phyloP scores from a whole-genome alignment of 495 filamentous ascomycete genomes.

The Penicillium mononematosum region DNA sequence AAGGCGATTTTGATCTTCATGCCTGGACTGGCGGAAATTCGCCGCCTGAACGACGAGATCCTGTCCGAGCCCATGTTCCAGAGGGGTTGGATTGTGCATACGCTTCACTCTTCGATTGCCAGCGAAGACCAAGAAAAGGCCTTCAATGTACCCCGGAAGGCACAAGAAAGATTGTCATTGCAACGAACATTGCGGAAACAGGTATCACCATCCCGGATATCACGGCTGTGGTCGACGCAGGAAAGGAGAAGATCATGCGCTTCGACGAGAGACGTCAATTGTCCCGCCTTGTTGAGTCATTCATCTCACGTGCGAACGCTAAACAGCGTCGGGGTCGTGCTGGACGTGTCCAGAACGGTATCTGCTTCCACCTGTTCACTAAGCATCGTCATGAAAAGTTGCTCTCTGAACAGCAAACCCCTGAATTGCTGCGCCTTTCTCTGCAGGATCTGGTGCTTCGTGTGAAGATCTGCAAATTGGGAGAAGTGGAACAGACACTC shows the following conservation, averaged over 20 bases:
- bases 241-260: slow-evolving; percentile 94
- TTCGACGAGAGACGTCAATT: slow-evolving; percentile 92
- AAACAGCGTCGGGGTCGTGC: slow-evolving; percentile 92
- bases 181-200: slow-evolving; percentile 96
- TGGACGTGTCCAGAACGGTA: slow-evolving; percentile 89
- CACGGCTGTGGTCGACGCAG: slow-evolving; percentile 91
- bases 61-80: slow-evolving; percentile 67
- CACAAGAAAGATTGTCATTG: slow-evolving; percentile 84
- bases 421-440: slow-evolving; percentile 90
- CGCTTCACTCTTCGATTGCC: slow-evolving; percentile 91
- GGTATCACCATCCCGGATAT: slow-evolving; percentile 97
- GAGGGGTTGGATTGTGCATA: slow-evolving; percentile 72
- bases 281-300: slow-evolving; percentile 84
- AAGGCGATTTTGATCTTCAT: slow-evolving; percentile 92
- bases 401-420: slow-evolving; percentile 88
- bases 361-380: slow-evolving; percentile 95
- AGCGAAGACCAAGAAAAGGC: slow-evolving; percentile 93
- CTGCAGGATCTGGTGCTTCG: slow-evolving; percentile 91
- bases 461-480: slow-evolving; percentile 96
- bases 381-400: slow-evolving; percentile 74
- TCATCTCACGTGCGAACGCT: slow-evolving; percentile 90
- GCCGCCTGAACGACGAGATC: slow-evolving; percentile 80
- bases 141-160: slow-evolving; percentile 82
- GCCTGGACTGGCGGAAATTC: slow-evolving; percentile 91
- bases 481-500: slow-evolving; percentile 84